Evolutionary conservation across 2,329 filamentous ascomycete genomes (phyloP), one percentile per base, ranked within the genome.

Genomic region (Aspergillus candidus): DNA sequence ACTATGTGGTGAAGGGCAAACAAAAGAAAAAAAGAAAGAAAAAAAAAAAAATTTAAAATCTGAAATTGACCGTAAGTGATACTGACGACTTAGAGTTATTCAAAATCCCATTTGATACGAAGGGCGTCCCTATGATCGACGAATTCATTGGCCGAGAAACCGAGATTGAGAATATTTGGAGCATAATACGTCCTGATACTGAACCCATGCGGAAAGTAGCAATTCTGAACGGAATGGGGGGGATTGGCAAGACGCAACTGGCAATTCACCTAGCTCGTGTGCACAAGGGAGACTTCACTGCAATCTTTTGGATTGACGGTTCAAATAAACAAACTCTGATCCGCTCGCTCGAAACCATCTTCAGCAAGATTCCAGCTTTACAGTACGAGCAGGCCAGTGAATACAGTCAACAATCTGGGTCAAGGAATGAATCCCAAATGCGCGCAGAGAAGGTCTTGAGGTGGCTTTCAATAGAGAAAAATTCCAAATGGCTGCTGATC

Each of bases 241-340:
- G 40, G 3, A 13, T 42, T 6, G 40, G 40, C 11, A 42, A 42
- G 13, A 42, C 40, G n/a, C 40, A 42, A 22, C 6, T 42, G 11
- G 40, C 40, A 6, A 32, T 31, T 11, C 40, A 15, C 3, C 37
- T 42, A 13, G 40, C 40, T 17, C 22, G 18, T 7, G 12, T 32
- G 6, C 40, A 42, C 32, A 36, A 36, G 18, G 22, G 31, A 5
- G 22, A 29, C 3, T 42, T 31, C 8, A 29, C 40, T 4, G 33
- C 40, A 4, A 32, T 42, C 10, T 36, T 42, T 14, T 42, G 40
- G 40, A 7, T 42, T 13, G 31, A 42, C 31, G 40, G 33, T 5
- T 15, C 30, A 27, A 29, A 29, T 17, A 11, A 27, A 31, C 13
- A 30, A 10, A 15, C 10, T 11, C 11, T 42, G 12, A 27, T 11